phyloP scores from a whole-genome alignment of 805 yeast genomes.

The Starmerella apis region DNA sequence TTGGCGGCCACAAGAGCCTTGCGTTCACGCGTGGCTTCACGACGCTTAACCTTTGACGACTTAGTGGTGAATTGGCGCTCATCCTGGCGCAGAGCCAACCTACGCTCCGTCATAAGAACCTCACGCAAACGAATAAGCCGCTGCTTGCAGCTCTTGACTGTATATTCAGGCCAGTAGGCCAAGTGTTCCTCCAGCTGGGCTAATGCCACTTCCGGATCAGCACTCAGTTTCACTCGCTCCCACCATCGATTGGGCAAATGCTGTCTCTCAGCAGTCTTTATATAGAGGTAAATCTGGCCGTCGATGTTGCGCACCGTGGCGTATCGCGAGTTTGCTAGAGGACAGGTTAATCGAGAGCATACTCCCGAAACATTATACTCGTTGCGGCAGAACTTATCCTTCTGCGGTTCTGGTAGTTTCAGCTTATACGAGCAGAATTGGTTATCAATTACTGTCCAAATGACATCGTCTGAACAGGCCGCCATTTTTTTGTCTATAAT shows the following conservation, averaged over 20 bases:
- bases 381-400: constrained; percentile 87
- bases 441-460: constrained; percentile 94
- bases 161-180: constrained; percentile 84
- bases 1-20: constrained; percentile 95
- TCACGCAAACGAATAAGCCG: constrained; percentile 89
- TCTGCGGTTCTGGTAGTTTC: constrained; percentile 58
- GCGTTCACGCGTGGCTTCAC: constrained; percentile 90
- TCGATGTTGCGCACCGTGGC: constrained; percentile 33
- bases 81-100: constrained; percentile 70
- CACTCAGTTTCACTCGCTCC: constrained; percentile 87
- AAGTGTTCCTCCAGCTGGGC: constrained; percentile 80
- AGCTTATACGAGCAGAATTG: constrained; percentile 92
- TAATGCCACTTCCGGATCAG: constrained; percentile 79
- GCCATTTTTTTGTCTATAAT: constrained; percentile 18
- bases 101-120: constrained; percentile 88
- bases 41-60: constrained; percentile 86
- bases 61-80: constrained; percentile 90
- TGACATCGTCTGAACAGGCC: constrained; percentile 57
- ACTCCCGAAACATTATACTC: constrained; percentile 93
- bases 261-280: constrained; percentile 96
- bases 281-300: constrained; percentile 43
- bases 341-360: constrained; percentile 89
- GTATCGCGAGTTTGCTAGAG: constrained; percentile 60
- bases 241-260: constrained; percentile 89
- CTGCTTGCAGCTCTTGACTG: constrained; percentile 90